These are phyloP conservation scores for Aegilops speltoides DNA, from an alignment of 176 grass and related monocot species.

Conservation along the genomic window DNA sequence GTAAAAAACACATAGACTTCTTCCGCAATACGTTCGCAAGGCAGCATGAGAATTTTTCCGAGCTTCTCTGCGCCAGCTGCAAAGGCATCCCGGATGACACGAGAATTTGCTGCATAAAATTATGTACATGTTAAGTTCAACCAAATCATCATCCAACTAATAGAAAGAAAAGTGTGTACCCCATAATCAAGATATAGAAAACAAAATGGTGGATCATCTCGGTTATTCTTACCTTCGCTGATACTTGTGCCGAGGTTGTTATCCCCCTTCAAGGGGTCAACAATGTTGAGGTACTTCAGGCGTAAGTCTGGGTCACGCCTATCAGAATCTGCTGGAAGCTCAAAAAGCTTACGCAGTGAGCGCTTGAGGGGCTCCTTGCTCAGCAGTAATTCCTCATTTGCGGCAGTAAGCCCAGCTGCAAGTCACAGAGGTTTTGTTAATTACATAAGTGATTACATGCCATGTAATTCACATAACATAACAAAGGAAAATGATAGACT, in stretches of 20 bases:
- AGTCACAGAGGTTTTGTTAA: constrained; percentile 9
- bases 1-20: constrained; percentile 52
- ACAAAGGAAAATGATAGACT: neutral
- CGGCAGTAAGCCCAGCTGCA: constrained; percentile 46
- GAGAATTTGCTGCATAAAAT: constrained; percentile 52
- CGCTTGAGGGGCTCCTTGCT: constrained; percentile 35
- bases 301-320: constrained; percentile 25
- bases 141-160: neutral
- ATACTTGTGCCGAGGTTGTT: constrained; percentile 91
- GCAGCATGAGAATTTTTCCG: constrained; percentile 59
- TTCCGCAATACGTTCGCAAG: constrained; percentile 29
- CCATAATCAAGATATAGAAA: constrained; percentile 6
- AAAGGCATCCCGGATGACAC: constrained; percentile 63
- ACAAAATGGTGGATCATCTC: neutral
- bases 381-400: constrained; percentile 41
- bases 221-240: constrained; percentile 54
- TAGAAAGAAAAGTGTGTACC: neutral
- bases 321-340: constrained; percentile 23
- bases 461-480: neutral
- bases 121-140: neutral
- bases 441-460: neutral
- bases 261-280: constrained; percentile 64
- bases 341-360: constrained; percentile 36
- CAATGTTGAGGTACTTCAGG: constrained; percentile 66
- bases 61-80: constrained; percentile 62